Base-by-base conservation (phyloP, 2,329 filamentous ascomycete species). In the Ceratocystis destructans region DNA sequence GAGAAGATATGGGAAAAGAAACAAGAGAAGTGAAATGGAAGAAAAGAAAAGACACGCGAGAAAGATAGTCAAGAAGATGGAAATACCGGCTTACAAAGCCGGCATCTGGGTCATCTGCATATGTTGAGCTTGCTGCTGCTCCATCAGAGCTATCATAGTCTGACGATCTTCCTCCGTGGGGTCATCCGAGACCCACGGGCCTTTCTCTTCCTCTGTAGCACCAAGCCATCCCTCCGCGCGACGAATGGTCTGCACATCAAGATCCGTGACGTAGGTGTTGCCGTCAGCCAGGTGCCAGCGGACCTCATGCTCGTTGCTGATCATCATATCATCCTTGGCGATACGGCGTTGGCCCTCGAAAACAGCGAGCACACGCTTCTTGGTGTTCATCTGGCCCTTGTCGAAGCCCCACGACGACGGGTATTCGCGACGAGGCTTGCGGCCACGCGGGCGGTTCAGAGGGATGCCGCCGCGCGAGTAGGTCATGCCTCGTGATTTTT, bases 311-410 rank as follows among this genome's bases (percentile, higher is more conserved):
- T 96, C 91, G 17, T 89, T 91, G 71, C 92, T 90, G 62, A 99
- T 86, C 91, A 96, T 96, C 90, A 97, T 94, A 77, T 99, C 94
- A 74, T 99, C 94, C 79, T 97, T 97, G 83, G 89, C 94, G 62
- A 99, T 82, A 53, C 93, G 86, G 64, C 92, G 86, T 17, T 82
- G 82, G 0, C 94, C 94, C 73, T 97, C 91, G 72, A 95, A 99
- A 22, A 96, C 89, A 70, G 90, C 90, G 72, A 97, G 81, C 66
- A 96, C 90, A 33, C 94, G 89, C 83, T 96, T 96, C 84, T 95
- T 96, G 85, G 96, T 95, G 73, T 89, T 95, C 90, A 97, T 96
- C 79, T 94, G 91, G 72, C 90, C 88, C 72, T 89, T 87, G 69
- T 92, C 84, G 72, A 92, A 94, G 64, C 94, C 93, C 94, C 94